Conservation (phyloP, 2,329 filamentous ascomycete species). For the Aspergillus novoparasiticus region DNA sequence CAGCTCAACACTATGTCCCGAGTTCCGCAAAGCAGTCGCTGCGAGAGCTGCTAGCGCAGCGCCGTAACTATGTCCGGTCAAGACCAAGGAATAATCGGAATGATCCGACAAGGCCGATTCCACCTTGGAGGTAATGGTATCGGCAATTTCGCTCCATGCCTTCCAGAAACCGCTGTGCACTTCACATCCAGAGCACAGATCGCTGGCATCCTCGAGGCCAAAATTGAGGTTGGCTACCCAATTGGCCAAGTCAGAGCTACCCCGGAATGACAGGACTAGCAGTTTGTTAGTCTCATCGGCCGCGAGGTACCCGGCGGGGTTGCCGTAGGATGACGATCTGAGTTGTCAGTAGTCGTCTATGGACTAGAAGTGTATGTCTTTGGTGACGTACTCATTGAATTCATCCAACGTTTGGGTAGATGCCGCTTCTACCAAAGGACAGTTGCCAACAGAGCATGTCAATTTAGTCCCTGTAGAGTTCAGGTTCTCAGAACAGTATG, state of each 20-base stretch:
- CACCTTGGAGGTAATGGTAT: constrained; percentile 40
- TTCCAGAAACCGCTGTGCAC: constrained; percentile 49
- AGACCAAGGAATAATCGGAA: constrained; percentile 44
- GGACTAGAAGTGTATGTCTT: background rate
- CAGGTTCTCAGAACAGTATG: constrained; percentile 52
- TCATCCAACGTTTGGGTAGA: constrained; percentile 46
- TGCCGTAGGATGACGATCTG: constrained; percentile 21
- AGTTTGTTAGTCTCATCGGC: constrained; percentile 46
- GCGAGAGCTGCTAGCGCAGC: constrained; percentile 52
- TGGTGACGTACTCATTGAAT: constrained; percentile 44
- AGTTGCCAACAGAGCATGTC: constrained; percentile 47
- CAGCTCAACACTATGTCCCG: constrained; percentile 42
- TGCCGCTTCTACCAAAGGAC: constrained; percentile 47
- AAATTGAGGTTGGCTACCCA: constrained; percentile 34
- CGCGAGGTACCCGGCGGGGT: constrained; percentile 52
- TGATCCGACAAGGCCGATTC: constrained; percentile 38
- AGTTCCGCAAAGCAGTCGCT: constrained; percentile 44
- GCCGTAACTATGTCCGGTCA: constrained; percentile 53
- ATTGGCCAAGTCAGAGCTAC: constrained; percentile 31
- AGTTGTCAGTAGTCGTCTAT: constrained; percentile 1
- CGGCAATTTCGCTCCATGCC: constrained; percentile 40
- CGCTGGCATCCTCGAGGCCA: constrained; percentile 26
- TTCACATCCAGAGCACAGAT: constrained; percentile 45
- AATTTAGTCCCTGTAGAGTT: constrained; percentile 43
- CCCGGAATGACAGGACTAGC: constrained; percentile 41